Conservation (phyloP, 2,329 filamentous ascomycete species). For the Cylindrodendrum hubeiense region DNA sequence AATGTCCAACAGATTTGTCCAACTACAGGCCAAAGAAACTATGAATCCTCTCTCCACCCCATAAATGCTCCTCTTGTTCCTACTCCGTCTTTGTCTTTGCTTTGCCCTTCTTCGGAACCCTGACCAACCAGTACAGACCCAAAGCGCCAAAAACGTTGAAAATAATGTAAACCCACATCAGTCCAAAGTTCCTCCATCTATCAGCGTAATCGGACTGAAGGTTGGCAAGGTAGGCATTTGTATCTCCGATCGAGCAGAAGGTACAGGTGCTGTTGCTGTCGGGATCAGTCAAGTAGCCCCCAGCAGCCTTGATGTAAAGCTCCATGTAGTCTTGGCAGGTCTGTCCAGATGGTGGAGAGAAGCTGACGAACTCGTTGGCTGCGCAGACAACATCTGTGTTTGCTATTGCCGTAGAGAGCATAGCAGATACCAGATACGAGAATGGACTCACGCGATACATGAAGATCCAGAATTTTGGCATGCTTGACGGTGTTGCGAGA, state of each 20-base stretch:
- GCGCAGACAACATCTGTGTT: slow-evolving; percentile 76
- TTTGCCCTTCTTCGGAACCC: slow-evolving; percentile 60
- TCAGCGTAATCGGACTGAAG: slow-evolving; percentile 67
- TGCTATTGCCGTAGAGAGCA: slow-evolving; percentile 78
- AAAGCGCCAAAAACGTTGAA: slow-evolving; percentile 71
- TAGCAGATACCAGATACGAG: slow-evolving; percentile 81
- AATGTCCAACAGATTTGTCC: neutral
- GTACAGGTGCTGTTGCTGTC: slow-evolving; percentile 63
- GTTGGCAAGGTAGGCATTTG: slow-evolving; percentile 63
- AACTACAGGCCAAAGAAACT: neutral
- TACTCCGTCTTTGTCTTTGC: slow-evolving; percentile 30
- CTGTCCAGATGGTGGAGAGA: slow-evolving; percentile 69
- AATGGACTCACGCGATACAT: slow-evolving; percentile 82
- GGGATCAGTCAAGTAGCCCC: slow-evolving; percentile 67
- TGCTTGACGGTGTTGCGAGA: slow-evolving; percentile 55
- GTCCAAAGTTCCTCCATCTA: slow-evolving; percentile 77
- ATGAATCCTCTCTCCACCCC: neutral
- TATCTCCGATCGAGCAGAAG: slow-evolving; percentile 66
- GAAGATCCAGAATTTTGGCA: slow-evolving; percentile 64
- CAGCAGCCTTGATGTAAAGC: slow-evolving; percentile 59
- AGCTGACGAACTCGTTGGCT: slow-evolving; percentile 75
- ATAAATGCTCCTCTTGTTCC: neutral
- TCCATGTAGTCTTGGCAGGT: slow-evolving; percentile 73
- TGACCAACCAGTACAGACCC: slow-evolving; percentile 66
- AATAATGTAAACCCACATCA: slow-evolving; percentile 69